A percentile compares a stretch with the other conserved stretches of the same genome.
Conservation (phyloP, 805 yeast species). For the Kluyveromyces siamensis region DNA sequence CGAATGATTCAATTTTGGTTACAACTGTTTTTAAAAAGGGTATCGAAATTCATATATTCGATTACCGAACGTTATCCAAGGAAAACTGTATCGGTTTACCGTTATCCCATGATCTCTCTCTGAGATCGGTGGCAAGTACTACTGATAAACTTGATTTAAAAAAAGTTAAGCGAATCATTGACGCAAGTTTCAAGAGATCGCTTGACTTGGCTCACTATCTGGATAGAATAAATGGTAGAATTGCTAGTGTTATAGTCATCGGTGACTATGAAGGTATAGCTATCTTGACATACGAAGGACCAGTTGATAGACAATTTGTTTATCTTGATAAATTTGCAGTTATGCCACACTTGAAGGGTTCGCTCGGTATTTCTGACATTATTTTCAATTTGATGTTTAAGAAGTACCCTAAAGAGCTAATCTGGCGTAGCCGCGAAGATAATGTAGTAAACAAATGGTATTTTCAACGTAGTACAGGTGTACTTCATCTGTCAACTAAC, state of each 20-base stretch:
- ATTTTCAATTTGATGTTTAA: slow-evolving; percentile 72
- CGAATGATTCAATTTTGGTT: slow-evolving; percentile 22
- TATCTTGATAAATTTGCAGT: slow-evolving; percentile 95
- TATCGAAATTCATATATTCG: slow-evolving; percentile 30
- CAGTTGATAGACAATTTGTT: slow-evolving; percentile 38
- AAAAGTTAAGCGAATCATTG: slow-evolving; percentile 53
- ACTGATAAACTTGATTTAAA: slow-evolving; percentile 38
- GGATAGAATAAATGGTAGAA: slow-evolving; percentile 48
- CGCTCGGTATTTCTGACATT: slow-evolving; percentile 88
- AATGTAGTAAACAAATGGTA: slow-evolving; percentile 98
- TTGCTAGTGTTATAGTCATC: slow-evolving; percentile 74
- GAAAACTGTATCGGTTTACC: slow-evolving; percentile 24
- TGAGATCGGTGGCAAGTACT: slow-evolving; percentile 17
- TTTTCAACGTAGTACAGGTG: slow-evolving; percentile 80
- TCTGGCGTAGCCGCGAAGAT: slow-evolving; percentile 82
- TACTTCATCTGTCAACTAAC: slow-evolving; percentile 37
- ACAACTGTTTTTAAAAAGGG: slow-evolving; percentile 82
- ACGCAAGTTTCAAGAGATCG: slow-evolving; percentile 67
- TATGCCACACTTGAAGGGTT: slow-evolving; percentile 72
- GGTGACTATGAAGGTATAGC: slow-evolving; percentile 97
- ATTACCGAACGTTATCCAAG: slow-evolving; percentile 12
- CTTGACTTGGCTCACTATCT: slow-evolving; percentile 63
- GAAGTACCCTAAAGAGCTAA: slow-evolving; percentile 58
- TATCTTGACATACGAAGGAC: slow-evolving; percentile 74
- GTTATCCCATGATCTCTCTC: not conserved